Evolutionary conservation across 176 grass and related monocot genomes (phyloP), one percentile per base, ranked within the genome.

Genomic region (Oryza meyeriana): DNA sequence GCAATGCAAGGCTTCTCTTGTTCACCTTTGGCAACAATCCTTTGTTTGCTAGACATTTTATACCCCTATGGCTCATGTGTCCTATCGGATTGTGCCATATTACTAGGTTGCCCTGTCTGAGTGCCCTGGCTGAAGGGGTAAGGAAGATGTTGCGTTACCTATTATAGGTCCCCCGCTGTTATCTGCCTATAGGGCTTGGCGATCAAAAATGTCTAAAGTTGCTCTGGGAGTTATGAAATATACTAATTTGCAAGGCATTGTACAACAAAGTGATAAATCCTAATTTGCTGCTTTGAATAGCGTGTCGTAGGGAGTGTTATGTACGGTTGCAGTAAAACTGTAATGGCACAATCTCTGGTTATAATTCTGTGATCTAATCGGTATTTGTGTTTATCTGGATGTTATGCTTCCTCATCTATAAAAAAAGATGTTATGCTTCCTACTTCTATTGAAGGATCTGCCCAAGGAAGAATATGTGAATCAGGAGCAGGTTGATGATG

Each of bases 401-500:
- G 48, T 2, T 28, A 14, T 44, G 64, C 52, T 34, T 31, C 3
- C 0, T 78, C 39, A 40, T 40, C 39, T 40, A 40, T 40, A 40
- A 40, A 40, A 40, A 40, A 39, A 10, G 10, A 25, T 61, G 34
- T 6, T 32, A 8, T 40, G 55, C 57, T 38, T 34, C 4, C 0
- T 79, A 12, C 7, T 72, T 67, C 22, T 38, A 39, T 18, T 39
- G 41, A 83, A 64, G 25, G 44, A 69, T 41, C 26, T 77, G 34
- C 18, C 25, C 47, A 61, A 40, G 31, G 24, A 74, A 75, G 26
- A 12, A 81, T 29, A 59, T 82, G 25, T 4, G 31, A 27, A 64
- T 30, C 55, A 39, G 79, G 72, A 64, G 24, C 66, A 39, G 85
- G 79, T 77, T 65, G 64, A 13, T 35, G 35, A 28, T 69, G 22